Base-by-base conservation (phyloP, 2,329 filamentous ascomycete genomes). In the Aphanoascus verrucosus region DNA sequence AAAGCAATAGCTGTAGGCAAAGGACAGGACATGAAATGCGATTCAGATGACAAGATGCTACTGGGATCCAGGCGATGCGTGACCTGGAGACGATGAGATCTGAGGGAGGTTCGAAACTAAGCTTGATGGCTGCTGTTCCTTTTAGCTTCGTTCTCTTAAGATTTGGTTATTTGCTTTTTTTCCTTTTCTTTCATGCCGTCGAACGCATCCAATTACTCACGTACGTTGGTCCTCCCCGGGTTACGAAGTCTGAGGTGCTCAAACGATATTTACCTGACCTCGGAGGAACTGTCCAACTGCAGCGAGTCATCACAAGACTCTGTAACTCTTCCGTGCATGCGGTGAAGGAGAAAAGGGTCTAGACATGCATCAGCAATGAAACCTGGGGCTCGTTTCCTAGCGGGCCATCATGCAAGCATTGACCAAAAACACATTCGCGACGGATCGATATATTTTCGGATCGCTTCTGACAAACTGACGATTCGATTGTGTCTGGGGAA, bases 281-380 rank as follows among this genome's bases (percentile, higher is more conserved):
- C 23, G 23, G 23, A 28, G 23, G 23, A 28, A 28, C 23, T 28
- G 23, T 28, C 23, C 23, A 28, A 28, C 23, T 28, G 23, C 23
- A 28, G 23, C 23, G 23, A 28, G 23, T 28, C 23, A 28, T 3
- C 7, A 7, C 23, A 28, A 4, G 35, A 37, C 35, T 37, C 35
- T 12, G 35, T n/a, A 12, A 12, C n/a, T 37, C 9, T 37, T 12
- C 9, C 9, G 35, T 42, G 8, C 37, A 42, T 50, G 48, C 48
- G 40, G 48, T 50, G 48, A 34, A 28, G 46, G 37, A 14, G 23
- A 28, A 28, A 43, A 50, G 12, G 23, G 23, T n/a, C 48, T 15
- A 19, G 48, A 50, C 38, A 19, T 43, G 48, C 23, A 23, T 50
- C 48, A 50, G 38, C 34, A 46, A 46, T 52, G 50, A 46, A 52